Percentiles rank a stretch among this genome's conserved stretches.
Conservation (phyloP, 2,329 filamentous ascomycete species). For the Claviceps pusilla region DNA sequence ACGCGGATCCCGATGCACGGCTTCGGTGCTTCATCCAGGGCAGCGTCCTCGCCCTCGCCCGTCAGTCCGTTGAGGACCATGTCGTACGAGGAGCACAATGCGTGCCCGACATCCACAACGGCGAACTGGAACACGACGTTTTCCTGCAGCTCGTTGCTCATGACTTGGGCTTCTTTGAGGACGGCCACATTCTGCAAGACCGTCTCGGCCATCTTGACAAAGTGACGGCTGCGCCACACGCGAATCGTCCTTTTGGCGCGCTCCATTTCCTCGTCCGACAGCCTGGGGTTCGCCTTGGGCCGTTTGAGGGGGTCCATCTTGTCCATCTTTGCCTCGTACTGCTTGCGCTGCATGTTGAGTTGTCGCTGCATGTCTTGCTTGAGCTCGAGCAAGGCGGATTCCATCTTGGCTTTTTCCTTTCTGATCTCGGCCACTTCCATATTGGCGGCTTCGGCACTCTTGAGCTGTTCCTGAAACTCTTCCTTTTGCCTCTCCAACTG, state of each 20-base stretch:
- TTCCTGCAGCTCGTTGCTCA: constrained; percentile 94
- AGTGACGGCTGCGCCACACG: constrained; percentile 72
- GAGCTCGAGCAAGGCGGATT: constrained; percentile 58
- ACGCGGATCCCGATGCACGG: constrained; percentile 84
- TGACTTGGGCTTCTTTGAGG: constrained; percentile 90
- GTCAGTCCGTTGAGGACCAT: constrained; percentile 85
- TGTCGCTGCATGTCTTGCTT: constrained; percentile 85
- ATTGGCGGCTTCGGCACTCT: constrained; percentile 56
- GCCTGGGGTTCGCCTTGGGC: constrained; percentile 43
- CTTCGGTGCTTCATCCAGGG: constrained; percentile 67
- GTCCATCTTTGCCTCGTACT: constrained; percentile 72
- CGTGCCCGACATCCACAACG: constrained; percentile 76
- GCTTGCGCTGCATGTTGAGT: constrained; percentile 65
- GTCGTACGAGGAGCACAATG: constrained; percentile 86
- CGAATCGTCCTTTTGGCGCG: constrained; percentile 51
- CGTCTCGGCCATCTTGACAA: constrained; percentile 85
- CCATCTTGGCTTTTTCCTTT: constrained; percentile 73
- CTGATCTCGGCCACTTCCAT: constrained; percentile 72
- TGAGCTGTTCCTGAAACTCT: constrained; percentile 64
- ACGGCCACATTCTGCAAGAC: constrained; percentile 76
- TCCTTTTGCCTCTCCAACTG: constrained; percentile 75
- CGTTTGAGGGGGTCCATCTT: constrained; percentile 52
- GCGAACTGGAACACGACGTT: constrained; percentile 89
- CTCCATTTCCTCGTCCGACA: constrained; percentile 58
- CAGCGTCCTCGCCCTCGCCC: constrained; percentile 67